phyloP scores from a whole-genome alignment of 2,329 filamentous ascomycete genomes.

The Furcasterigmium furcatum region DNA sequence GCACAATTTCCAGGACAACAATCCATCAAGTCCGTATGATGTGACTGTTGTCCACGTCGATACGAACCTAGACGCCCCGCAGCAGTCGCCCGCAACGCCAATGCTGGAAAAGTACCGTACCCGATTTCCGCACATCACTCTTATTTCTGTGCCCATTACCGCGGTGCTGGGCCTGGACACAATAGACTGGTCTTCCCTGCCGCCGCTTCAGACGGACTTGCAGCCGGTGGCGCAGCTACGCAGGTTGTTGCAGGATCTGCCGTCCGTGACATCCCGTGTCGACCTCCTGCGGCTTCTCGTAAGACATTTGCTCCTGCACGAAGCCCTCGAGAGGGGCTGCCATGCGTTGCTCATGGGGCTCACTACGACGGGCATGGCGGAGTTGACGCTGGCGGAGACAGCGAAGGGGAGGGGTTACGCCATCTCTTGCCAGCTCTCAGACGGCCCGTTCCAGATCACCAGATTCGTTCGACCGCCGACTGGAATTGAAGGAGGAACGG shows the following conservation, averaged over 20 bases:
- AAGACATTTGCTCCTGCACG: constrained; percentile 66
- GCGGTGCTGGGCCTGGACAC: constrained; percentile 50
- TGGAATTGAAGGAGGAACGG: background rate
- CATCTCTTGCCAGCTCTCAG: constrained; percentile 77
- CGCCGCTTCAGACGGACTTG: constrained; percentile 14
- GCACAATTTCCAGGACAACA: constrained; percentile 60
- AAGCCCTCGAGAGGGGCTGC: constrained; percentile 58
- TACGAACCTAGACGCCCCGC: constrained; percentile 25
- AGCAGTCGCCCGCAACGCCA: constrained; percentile 28
- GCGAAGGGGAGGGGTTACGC: constrained; percentile 87
- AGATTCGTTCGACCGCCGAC: constrained; percentile 4
- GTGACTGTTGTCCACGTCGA: constrained; percentile 59
- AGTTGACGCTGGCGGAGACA: constrained; percentile 80
- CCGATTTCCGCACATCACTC: constrained; percentile 64
- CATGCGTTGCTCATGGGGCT: constrained; percentile 77
- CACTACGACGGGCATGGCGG: constrained; percentile 83
- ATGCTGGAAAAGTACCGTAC: constrained; percentile 52
- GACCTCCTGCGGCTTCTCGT: constrained; percentile 72
- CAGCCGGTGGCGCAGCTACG: constrained; percentile 42
- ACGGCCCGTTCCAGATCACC: constrained; percentile 51
- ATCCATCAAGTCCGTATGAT: constrained; percentile 64
- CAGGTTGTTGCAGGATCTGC: constrained; percentile 55
- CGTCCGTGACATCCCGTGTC: constrained; percentile 70
- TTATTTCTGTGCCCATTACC: constrained; percentile 62
- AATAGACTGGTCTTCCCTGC: constrained; percentile 52